These are phyloP conservation scores for Septoria petroselini DNA, from an alignment of 2,329 filamentous ascomycete genomes.

Conservation along the genomic window DNA sequence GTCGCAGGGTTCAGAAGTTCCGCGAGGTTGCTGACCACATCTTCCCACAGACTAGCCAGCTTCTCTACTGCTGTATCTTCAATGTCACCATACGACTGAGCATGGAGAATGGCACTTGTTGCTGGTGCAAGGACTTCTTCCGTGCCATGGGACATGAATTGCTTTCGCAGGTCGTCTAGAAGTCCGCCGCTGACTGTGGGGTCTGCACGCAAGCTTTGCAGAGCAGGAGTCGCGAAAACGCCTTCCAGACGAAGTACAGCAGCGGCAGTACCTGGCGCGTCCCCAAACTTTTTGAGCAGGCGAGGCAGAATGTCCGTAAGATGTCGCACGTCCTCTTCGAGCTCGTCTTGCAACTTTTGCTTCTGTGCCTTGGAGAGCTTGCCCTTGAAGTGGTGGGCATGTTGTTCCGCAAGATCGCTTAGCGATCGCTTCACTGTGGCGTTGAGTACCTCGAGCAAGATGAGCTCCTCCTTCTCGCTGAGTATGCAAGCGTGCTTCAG, in stretches of 20 bases:
- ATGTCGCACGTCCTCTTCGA: constrained; percentile 74
- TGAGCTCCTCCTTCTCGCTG: constrained; percentile 71
- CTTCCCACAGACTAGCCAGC: constrained; percentile 80
- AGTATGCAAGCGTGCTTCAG: constrained; percentile 73
- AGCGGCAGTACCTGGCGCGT: constrained; percentile 80
- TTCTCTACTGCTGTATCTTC: constrained; percentile 81
- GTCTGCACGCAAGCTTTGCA: constrained; percentile 85
- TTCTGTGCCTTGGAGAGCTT: constrained; percentile 59
- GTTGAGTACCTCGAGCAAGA: constrained; percentile 82
- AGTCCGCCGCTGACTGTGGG: constrained; percentile 74
- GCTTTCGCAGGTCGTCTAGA: constrained; percentile 86
- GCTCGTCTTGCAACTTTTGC: constrained; percentile 63
- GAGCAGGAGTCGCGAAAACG: constrained; percentile 79
- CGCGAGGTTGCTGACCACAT: constrained; percentile 69
- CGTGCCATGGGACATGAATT: constrained; percentile 90
- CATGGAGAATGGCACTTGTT: constrained; percentile 75
- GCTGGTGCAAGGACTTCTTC: constrained; percentile 81
- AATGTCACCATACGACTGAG: constrained; percentile 80
- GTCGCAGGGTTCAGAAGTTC: constrained; percentile 66
- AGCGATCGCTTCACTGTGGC: constrained; percentile 75
- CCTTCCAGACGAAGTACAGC: constrained; percentile 83
- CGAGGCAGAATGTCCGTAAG: constrained; percentile 77
- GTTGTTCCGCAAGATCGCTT: constrained; percentile 61
- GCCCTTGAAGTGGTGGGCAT: constrained; percentile 50
- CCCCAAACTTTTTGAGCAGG: constrained; percentile 88